Evolutionary conservation across 129 eudicot genomes (phyloP), one percentile per base, ranked within the genome.

Genomic region (Ambrosia trifida): DNA sequence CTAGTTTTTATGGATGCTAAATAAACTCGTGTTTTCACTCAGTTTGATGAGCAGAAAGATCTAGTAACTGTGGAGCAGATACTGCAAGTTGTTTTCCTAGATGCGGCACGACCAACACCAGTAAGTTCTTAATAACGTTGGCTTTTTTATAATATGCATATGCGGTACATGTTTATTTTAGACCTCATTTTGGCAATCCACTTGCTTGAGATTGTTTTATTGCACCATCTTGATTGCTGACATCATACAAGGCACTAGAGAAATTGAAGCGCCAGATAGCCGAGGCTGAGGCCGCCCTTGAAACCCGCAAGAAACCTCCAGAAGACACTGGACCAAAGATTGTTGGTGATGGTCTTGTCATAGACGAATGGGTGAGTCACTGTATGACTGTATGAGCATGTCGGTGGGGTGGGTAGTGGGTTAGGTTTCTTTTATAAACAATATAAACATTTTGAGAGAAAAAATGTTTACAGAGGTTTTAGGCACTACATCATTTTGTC

Each of bases 21-120:
- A 16, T 74, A 10, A 36, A 44, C 30, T 74, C n/a, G 11, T 20
- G 5, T 78, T 36, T 66, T 65, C 18, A 47, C 54, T 53, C 80
- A 90, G 95, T 90, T 90, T 75, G 97, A 90, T 59, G 97, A 90
- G 81, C 96, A 88, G 53, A 91, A 91, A 88, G 97, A 88, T 76
- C 96, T 72, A 75, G 89, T 86, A 65, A 91, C 87, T 40, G 91
- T 89, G 10, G 98, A 92, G 83, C 96, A 89, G 81, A 92, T 92
- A 72, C 86, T 92, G 64, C 84, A 84, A 75, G 98, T 89, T 60
- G 81, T 92, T 51, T 92, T 92, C 67, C 86, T 92, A 56, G 95
- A 92, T 49, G 85, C 68, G 28, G 88, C 86, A 64, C 96, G 85
- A 54, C 89, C 96, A 18, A 82, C 75, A 69, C 80, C 96, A 17